A percentile compares a stretch with the other conserved stretches of the same genome.
Evolutionary conservation across 1,284 basidiomycete genomes (phyloP).

Genomic region (Papiliotrema flavescens): DNA sequence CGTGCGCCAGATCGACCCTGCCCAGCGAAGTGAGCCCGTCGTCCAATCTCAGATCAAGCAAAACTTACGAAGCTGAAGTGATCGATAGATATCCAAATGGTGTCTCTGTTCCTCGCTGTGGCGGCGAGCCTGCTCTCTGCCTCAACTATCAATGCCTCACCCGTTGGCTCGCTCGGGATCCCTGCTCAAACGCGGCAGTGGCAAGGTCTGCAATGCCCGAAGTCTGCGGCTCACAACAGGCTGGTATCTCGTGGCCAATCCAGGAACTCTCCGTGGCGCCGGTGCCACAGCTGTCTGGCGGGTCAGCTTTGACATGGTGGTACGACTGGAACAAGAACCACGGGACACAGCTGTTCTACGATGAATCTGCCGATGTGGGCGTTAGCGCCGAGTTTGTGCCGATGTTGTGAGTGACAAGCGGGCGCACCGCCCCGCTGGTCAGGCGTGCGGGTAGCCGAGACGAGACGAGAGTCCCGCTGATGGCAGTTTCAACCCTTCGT

Average conservation of each 20-base stretch:
- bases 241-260: constrained; percentile 2
- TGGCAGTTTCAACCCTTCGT: constrained; percentile 11
- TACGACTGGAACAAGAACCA: constrained; percentile 32
- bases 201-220: not conserved
- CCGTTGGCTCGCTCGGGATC: no score
- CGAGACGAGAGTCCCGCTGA: not conserved
- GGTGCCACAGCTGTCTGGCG: constrained; percentile 2
- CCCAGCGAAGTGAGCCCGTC: no score
- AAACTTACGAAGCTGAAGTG: no score
- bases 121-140: no score
- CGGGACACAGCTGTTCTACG: constrained; percentile 12
- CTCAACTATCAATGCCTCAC: no score
- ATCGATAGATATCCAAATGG: no score
- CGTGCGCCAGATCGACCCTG: no score
- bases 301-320: constrained; percentile 20
- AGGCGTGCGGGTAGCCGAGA: no score
- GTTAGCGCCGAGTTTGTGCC: constrained; percentile 21
- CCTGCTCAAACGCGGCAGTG: not conserved
- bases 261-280: not conserved
- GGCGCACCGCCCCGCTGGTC: no score
- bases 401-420: constrained; percentile 17
- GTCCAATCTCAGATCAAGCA: no score
- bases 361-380: constrained; percentile 1
- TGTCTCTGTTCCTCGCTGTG: no score
- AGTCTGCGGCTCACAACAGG: not conserved